Evolutionary conservation across 768 basidiomycete species (phyloP).

Genomic region (Mycena vitilis): DNA sequence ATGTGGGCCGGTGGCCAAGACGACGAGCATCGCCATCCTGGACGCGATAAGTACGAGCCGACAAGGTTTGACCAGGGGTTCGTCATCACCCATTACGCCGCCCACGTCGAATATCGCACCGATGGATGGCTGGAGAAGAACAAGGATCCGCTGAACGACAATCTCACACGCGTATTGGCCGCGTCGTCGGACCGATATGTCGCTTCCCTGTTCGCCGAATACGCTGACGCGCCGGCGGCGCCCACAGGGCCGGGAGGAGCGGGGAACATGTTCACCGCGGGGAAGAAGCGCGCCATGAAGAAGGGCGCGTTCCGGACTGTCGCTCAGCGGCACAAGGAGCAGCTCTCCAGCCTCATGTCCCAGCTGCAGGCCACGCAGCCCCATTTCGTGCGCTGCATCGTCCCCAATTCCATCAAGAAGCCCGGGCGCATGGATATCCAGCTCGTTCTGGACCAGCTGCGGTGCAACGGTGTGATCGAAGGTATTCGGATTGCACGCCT

Average conservation of each 20-base stretch:
- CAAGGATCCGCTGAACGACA: constrained; percentile 98
- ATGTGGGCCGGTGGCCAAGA: constrained; percentile 74
- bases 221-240: constrained; percentile 56
- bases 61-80: constrained; percentile 94
- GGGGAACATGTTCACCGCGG: constrained; percentile 53
- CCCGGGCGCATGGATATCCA: constrained; percentile 93
- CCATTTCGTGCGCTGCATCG: constrained; percentile 98
- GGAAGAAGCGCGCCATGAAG: constrained; percentile 84
- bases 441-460: constrained; percentile 93
- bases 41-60: constrained; percentile 85
- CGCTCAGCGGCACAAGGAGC: constrained; percentile 95
- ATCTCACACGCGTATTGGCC: constrained; percentile 89
- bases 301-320: constrained; percentile 98
- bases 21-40: constrained; percentile 71
- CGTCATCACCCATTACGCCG: constrained; percentile 95
- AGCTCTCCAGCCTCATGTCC: constrained; percentile 89
- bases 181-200: constrained; percentile 86
- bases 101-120: constrained; percentile 95
- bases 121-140: constrained; percentile 99
- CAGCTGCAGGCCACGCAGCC: constrained; percentile 96
- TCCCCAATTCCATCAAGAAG: constrained; percentile 92
- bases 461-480: constrained; percentile 99
- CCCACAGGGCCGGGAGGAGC: constrained; percentile 46
- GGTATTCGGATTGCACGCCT: constrained; percentile 98
- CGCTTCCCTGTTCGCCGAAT: constrained; percentile 87